Base-by-base conservation (phyloP, 257 asterid genomes). In the Nicotiana obtusifolia region DNA sequence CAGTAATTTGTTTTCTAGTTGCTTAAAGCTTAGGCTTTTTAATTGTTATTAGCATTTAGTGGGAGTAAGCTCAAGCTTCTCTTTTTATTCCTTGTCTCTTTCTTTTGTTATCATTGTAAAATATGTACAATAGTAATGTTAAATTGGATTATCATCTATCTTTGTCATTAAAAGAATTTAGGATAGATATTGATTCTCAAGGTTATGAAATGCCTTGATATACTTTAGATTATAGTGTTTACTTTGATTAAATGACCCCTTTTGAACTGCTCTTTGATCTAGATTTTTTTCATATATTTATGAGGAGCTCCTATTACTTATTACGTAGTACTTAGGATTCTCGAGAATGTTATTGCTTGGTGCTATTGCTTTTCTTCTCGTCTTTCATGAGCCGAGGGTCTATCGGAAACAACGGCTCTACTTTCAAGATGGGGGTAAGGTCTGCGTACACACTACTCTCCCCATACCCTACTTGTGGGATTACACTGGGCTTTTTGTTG, bases 191-290 rank as follows among this genome's bases (percentile, higher is more conserved):
- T 62, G 24, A 26, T 49, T 75, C 7, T 44, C 62, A 26, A 75
- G 61, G 79, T 15, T 47, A 49, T 75, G 60, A 75, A 75, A 22
- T 75, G 62, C 62, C 41, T 24, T 75, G 62, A 75, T 41, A 75
- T 75, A 8, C 4, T 75, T 49, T 75, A 49, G 80, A 26, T 13
- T 49, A 62, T 75, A 15, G 80, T 24, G 9, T 24, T 75, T 49
- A 49, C 62, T 49, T 75, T 75, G 24, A 49, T 49, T 26, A 44
- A 49, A 24, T 49, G 61, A 24, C 79, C 41, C 24, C 41, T 73
- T 52, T 52, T 73, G 22, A 47, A 22, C 5, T 44, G 22, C 0
- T 24, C 22, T 47, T 47, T 73, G 79, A 47, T 47, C 41, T 24
- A 7, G 15, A 22, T 14, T 69, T 5, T n/a, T n/a, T n/a, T n/a